Percentiles rank a stretch among this genome's conserved stretches.
Evolutionary conservation across 306 rosid species (phyloP).

Genomic region (Quercus berberidifolia): DNA sequence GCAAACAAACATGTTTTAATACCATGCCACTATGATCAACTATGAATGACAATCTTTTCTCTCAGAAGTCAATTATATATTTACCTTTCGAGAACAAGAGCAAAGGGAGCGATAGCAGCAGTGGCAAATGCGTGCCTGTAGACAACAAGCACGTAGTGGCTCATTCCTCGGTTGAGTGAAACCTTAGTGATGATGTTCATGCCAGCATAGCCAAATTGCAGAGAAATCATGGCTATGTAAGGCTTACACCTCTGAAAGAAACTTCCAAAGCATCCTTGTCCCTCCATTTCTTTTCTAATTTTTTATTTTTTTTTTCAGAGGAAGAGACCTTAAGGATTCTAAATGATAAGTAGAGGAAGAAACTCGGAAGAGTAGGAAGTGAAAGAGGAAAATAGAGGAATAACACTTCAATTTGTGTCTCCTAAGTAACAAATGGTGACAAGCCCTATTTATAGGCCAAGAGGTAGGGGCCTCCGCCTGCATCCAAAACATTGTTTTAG

Average conservation of each 20-base stretch:
- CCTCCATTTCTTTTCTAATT: slow-evolving; percentile 45
- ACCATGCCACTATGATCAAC: neutral
- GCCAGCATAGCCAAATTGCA: slow-evolving; percentile 92
- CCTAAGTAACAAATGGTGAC: slow-evolving; percentile 33
- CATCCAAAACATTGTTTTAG: too few species aligned
- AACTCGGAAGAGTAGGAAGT: neutral
- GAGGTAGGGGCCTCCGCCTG: too few species aligned
- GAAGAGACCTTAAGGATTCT: neutral
- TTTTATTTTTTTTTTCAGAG: neutral
- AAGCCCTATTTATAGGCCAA: slow-evolving; percentile 39
- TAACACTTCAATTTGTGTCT: slow-evolving; percentile 45
- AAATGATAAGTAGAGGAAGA: neutral
- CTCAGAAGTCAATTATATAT: neutral
- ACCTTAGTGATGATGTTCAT: slow-evolving; percentile 89
- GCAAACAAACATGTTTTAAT: slow-evolving; percentile 8
- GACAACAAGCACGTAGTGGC: slow-evolving; percentile 86
- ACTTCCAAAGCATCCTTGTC: slow-evolving; percentile 25
- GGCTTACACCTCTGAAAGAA: slow-evolving; percentile 60
- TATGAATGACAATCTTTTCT: neutral
- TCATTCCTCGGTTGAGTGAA: slow-evolving; percentile 86
- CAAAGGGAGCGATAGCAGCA: slow-evolving; percentile 81
- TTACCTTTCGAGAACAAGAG: slow-evolving; percentile 85
- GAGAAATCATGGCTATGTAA: slow-evolving; percentile 80
- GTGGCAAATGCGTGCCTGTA: slow-evolving; percentile 94
- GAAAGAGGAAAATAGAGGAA: slow-evolving; percentile 32